Base-by-base conservation (phyloP, 2,329 filamentous ascomycete genomes). In the Trichoderma semiorbis region DNA sequence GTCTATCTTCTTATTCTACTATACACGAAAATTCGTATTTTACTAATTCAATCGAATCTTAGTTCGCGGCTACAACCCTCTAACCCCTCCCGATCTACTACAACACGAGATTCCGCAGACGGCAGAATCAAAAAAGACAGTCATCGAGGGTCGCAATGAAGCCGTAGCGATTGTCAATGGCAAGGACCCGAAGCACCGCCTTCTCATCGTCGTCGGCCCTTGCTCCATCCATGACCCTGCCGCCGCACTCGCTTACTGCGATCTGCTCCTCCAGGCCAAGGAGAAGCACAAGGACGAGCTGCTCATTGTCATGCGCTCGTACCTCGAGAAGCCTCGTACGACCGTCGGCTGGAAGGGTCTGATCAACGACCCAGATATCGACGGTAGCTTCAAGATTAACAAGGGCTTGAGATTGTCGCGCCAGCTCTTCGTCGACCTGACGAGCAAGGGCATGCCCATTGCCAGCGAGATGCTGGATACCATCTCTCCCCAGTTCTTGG, bases 381-480 rank as follows among this genome's bases (percentile, higher is more conserved):
- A 98, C 83, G 95, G 97, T 82, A 96, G 92, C 83, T 98, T 97
- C 92, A 91, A 98, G 84, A 98, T 99, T 85, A 98, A 98, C 88
- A 98, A 98, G 87, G 96, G 96, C 24, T 84, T 99, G 78, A 90
- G 93, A 65, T 86, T 94, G 70, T 93, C 94, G 70, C 89, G 96
- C 76, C 91, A 98, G 83, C 88, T 99, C 80, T 98, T 98, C 83
- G 91, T 97, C 74, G 94, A 98, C 81, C 86, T 99, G 76, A 98
- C 95, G 0, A 87, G 89, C 81, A 92, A 91, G 84, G 96, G 96
- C 79, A 97, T 99, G 93, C 96, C 96, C 34, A 91, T 99, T 78
- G 96, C 96, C 57, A 95, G 91, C 81, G 96, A 99, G 85, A 98
- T 99, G 94, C 87, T 99, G 74, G 96, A 99, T 81, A 98, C 96